Evolutionary conservation across 306 rosid genomes (phyloP).

Genomic region (Erythrophleum fordii): DNA sequence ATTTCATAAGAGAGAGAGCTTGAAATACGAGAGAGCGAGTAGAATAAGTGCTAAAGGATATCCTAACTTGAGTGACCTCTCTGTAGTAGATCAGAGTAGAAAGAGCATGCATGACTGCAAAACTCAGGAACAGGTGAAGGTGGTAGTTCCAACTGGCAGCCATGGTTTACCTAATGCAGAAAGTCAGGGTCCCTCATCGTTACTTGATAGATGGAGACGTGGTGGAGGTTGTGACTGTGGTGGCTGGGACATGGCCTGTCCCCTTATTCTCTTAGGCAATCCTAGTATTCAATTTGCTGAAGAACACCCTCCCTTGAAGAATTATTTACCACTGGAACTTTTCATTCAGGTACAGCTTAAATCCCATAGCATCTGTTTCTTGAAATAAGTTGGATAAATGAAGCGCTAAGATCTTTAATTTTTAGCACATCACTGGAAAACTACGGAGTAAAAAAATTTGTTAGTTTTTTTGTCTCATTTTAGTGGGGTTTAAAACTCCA

Average conservation of each 20-base stretch:
- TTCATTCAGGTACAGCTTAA: slow-evolving; percentile 71
- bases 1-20: slow-evolving; percentile 73
- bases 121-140: slow-evolving; percentile 66
- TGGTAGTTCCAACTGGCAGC: slow-evolving; percentile 77
- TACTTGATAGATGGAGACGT: slow-evolving; percentile 78
- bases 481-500: neutral
- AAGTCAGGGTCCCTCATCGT: slow-evolving; percentile 70
- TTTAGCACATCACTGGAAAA: slow-evolving; percentile 17
- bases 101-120: slow-evolving; percentile 40
- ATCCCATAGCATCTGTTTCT: slow-evolving; percentile 30
- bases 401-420: neutral
- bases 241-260: slow-evolving; percentile 98
- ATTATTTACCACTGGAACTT: slow-evolving; percentile 63
- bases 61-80: slow-evolving; percentile 44
- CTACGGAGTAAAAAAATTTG: neutral
- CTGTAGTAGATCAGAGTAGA: slow-evolving; percentile 48
- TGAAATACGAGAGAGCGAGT: slow-evolving; percentile 68
- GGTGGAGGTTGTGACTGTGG: slow-evolving; percentile 98
- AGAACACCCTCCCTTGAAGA: slow-evolving; percentile 55
- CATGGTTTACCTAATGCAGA: slow-evolving; percentile 74
- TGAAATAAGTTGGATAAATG: slow-evolving; percentile 9
- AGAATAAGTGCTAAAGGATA: slow-evolving; percentile 47
- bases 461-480: neutral
- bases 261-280: slow-evolving; percentile 74
- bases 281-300: slow-evolving; percentile 55